Evolutionary conservation across 129 eudicot genomes (phyloP), one percentile per base, ranked within the genome.

Genomic region (Calendula officinalis): DNA sequence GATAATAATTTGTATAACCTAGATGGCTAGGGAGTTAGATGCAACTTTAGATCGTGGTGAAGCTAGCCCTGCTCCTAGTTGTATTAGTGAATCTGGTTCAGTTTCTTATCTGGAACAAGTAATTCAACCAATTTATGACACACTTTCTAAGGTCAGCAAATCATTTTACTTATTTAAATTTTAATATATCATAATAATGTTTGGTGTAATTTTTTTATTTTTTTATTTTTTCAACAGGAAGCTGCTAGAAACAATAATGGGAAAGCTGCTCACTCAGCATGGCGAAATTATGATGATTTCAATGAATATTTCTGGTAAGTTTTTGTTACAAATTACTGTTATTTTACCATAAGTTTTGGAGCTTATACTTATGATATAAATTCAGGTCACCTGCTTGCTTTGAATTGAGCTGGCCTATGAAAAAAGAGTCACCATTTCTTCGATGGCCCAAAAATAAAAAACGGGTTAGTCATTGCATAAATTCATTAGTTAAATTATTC

Each of bases 1-100:
- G 43, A 70, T 57, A 15, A 48, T 51, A 56, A 33, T 8, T 48
- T 57, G 45, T 52, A 73, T 56, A 36, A 65, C 49, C 40, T 65
- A 94, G 99, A 94, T 94, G 99, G 99, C 99, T 35, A 83, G 84
- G 77, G 96, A 94, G 71, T 78, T 94, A 68, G 99, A 88, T 75
- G 86, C 96, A 38, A 77, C 75, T 46, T 79, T 94, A 80, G 99
- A 94, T 76, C 95, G 60, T 58, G 99, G 99, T 64, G 89, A 77
- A 73, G 99, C 89, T 53, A 36, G 35, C 56, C 87, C 63, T 68
- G 91, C 96, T 57, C 33, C 16, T 49, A 85, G 95, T 75, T 94
- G 95, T 81, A 66, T 34, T 13, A 62, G 64, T 57, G 89, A 83
- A 62, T 9, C 65, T 56, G 69, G 80, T 36, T 79, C 95, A 34